Evolutionary conservation across 2,329 filamentous ascomycete genomes (phyloP).

Genomic region (Colletotrichum sp.): DNA sequence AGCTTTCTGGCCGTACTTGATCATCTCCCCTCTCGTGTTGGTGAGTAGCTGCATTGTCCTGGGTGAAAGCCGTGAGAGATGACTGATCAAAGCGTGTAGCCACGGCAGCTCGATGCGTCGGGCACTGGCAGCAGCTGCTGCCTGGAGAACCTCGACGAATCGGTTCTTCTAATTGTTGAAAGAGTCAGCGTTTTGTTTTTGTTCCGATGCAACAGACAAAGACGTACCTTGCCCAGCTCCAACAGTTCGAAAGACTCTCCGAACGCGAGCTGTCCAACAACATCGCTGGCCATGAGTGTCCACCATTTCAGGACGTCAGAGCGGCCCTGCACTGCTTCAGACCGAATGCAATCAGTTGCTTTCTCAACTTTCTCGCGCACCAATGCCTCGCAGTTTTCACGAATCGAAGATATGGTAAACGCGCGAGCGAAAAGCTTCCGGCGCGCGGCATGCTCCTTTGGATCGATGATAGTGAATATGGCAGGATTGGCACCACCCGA

Average conservation of each 20-base stretch:
- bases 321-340: slow-evolving; percentile 43
- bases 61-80: background rate
- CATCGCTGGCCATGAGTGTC: slow-evolving; percentile 58
- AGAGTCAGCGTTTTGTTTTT: too few relatives aligned
- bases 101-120: background rate
- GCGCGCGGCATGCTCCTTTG: background rate
- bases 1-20: background rate
- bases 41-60: background rate
- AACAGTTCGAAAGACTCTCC: slow-evolving; percentile 60
- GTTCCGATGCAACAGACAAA: too few relatives aligned
- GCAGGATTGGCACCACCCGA: background rate
- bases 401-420: slow-evolving; percentile 41
- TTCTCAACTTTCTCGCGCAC: slow-evolving; percentile 41
- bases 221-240: slow-evolving; percentile 49
- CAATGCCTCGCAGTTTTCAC: slow-evolving; percentile 29
- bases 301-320: slow-evolving; percentile 60
- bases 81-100: background rate
- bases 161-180: background rate
- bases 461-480: background rate
- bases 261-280: slow-evolving; percentile 59
- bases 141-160: background rate
- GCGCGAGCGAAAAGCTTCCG: slow-evolving; percentile 47
- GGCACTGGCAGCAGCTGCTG: background rate
- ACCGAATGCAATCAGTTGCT: slow-evolving; percentile 46
- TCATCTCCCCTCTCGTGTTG: background rate